phyloP scores from a whole-genome alignment of 768 basidiomycete species.

The Leucocoprinus leucothites region DNA sequence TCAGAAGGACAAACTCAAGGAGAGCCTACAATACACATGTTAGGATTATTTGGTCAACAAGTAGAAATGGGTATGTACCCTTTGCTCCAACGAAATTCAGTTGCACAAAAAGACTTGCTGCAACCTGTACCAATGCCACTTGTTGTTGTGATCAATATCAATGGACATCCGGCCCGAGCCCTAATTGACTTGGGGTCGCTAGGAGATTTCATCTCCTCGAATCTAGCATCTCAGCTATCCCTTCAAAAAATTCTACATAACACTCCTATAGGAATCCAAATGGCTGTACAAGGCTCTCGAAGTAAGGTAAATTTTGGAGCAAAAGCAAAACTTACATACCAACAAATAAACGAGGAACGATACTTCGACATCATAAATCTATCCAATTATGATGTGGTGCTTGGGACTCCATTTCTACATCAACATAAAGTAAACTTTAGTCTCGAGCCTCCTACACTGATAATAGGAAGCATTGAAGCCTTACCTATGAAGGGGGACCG shows the following conservation, averaged over 20 bases:
- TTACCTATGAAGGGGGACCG: no score
- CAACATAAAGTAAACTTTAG: slow-evolving; percentile 26
- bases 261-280: slow-evolving; percentile 30
- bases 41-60: slow-evolving; percentile 13
- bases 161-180: slow-evolving; percentile 29
- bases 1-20: no score
- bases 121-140: slow-evolving; percentile 28
- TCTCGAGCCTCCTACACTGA: slow-evolving; percentile 18
- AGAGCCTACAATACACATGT: background rate
- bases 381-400: slow-evolving; percentile 35
- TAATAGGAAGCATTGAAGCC: no score
- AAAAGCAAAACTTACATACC: slow-evolving; percentile 27
- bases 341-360: slow-evolving; percentile 26
- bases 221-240: slow-evolving; percentile 33
- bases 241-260: slow-evolving; percentile 21
- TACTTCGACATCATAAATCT: slow-evolving; percentile 39
- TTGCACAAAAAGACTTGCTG: slow-evolving; percentile 13
- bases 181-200: slow-evolving; percentile 36
- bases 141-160: slow-evolving; percentile 25
- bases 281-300: slow-evolving; percentile 39
- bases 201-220: slow-evolving; percentile 38
- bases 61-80: slow-evolving; percentile 16
- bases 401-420: slow-evolving; percentile 37
- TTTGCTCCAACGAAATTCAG: slow-evolving; percentile 23
- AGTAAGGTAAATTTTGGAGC: slow-evolving; percentile 31